Base-by-base conservation (phyloP, 768 basidiomycete genomes). In the Daedaleopsis sinensis region DNA sequence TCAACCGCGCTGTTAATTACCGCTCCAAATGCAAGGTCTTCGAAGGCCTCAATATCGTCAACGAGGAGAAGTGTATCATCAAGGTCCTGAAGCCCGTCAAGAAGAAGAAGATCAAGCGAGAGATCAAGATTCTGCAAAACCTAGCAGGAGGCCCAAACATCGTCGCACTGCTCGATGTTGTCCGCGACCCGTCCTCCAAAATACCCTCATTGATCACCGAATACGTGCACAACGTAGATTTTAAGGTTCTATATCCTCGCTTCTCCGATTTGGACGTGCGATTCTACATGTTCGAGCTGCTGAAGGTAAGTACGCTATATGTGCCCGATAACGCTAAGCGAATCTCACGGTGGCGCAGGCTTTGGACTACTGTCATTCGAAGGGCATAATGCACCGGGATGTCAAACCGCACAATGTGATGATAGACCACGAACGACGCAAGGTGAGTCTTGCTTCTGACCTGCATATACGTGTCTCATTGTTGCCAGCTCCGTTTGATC, bases 41-140 rank as follows among this genome's bases (percentile, higher is more conserved):
- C 68, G 94, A 96, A 76, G 95, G 95, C 8, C 86, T 96, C 70
- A 93, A 96, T 73, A 87, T 94, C 62, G 86, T 91, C 54, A 90
- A 89, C 62, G 91, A 94, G 69, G 91, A 93, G 77, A 96, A 96
- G 77, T 96, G 94, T 74, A 96, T 96, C 76, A 95, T 98, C 80
- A 98, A 98, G 76, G 96, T 98, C 36, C 83, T 98, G 67, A 98
- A 98, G 76, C 96, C 96, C 0, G 96, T 98, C 43, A 98, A 98
- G 84, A 98, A 98, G 87, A 98, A 98, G 86, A 98, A 98, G 80
- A 98, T 98, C 78, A 98, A 98, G 79, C 85, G 96, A 65, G 96
- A 98, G 79, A 97, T 98, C 75, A 98, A 98, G 82, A 96, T 98
- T 70, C 79, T 98, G 24, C 94, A 96, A 77, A 97, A 98, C 73